Evolutionary conservation across 805 yeast species (phyloP), one percentile per base, ranked within the genome.

Genomic region (Saccharomycopsis sp.): DNA sequence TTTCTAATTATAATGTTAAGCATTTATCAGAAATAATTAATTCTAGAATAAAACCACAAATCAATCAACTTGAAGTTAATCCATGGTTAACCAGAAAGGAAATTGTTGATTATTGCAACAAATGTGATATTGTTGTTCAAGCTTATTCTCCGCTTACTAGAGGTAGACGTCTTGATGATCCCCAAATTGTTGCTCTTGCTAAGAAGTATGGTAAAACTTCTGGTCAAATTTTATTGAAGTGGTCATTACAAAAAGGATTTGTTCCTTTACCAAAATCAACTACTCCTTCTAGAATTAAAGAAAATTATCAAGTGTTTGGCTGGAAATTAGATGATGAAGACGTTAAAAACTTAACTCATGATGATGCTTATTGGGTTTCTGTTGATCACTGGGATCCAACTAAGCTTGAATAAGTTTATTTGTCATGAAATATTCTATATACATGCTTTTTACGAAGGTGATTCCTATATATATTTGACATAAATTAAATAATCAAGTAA

Each of bases 391-490:
- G 49, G 49, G 49, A 45, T 30, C 49, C 49, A 6, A 45, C 49
- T 67, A 37, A 70, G 94, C 55, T 65, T 81, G 46, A 53, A 59
- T 42, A 75, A 76, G n/a, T n/a, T n/a, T n/a, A n/a, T n/a, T n/a
- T n/a, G n/a, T n/a, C n/a, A n/a, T n/a, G n/a, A n/a, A n/a, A n/a
- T n/a, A n/a, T n/a, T n/a, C n/a, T n/a, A n/a, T n/a, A n/a, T n/a
- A n/a, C n/a, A n/a, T n/a, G n/a, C n/a, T n/a, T n/a, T n/a, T n/a
- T n/a, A n/a, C n/a, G n/a, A n/a, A n/a, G n/a, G n/a, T n/a, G n/a
- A n/a, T n/a, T n/a, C n/a, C n/a, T n/a, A n/a, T n/a, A n/a, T n/a
- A n/a, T n/a, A n/a, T n/a, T n/a, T n/a, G n/a, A n/a, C n/a, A n/a
- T n/a, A n/a, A n/a, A n/a, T n/a, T n/a, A n/a, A n/a, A n/a, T n/a